Conservation (phyloP, 1,284 basidiomycete genomes). For the Anthracocystis walkeri region DNA sequence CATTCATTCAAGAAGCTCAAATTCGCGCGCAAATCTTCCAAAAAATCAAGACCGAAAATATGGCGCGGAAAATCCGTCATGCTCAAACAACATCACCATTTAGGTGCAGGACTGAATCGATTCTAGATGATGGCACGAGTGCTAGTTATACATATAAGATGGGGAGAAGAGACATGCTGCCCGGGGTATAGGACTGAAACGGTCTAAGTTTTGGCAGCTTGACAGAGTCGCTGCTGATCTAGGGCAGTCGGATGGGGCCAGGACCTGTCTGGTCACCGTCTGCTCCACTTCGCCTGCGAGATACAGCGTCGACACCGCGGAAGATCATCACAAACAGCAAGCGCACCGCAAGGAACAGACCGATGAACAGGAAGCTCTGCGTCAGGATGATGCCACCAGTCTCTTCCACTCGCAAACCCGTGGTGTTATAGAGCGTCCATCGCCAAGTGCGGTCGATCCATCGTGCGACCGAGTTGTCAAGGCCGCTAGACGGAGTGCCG, state of each 20-base stretch:
- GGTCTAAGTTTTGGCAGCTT: neutral
- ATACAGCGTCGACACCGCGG: constrained; percentile 9
- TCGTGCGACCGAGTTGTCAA: constrained; percentile 22
- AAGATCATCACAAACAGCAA: constrained; percentile 14
- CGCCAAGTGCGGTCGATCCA: constrained; percentile 43
- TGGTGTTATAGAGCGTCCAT: constrained; percentile 45
- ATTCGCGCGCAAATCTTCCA: neutral
- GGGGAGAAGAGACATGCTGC: neutral
- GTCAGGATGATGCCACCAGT: constrained; percentile 34
- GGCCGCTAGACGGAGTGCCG: constrained; percentile 44
- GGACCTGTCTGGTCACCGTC: constrained; percentile 16
- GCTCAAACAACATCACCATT: too few species aligned
- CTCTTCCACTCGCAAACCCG: constrained; percentile 44
- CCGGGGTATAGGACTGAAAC: neutral
- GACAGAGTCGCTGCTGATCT: neutral
- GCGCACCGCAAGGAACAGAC: constrained; percentile 25
- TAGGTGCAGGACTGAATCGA: neutral
- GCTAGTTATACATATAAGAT: neutral
- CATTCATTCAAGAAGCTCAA: neutral
- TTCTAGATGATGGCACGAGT: neutral
- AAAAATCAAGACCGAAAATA: neutral
- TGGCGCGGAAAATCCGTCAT: neutral
- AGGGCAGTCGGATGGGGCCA: constrained; percentile 32
- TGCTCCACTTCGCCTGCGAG: constrained; percentile 10
- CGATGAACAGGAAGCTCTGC: constrained; percentile 24